These are phyloP conservation scores for Phaeotremella skinneri DNA, from an alignment of 768 basidiomycete genomes.

Conservation along the genomic window DNA sequence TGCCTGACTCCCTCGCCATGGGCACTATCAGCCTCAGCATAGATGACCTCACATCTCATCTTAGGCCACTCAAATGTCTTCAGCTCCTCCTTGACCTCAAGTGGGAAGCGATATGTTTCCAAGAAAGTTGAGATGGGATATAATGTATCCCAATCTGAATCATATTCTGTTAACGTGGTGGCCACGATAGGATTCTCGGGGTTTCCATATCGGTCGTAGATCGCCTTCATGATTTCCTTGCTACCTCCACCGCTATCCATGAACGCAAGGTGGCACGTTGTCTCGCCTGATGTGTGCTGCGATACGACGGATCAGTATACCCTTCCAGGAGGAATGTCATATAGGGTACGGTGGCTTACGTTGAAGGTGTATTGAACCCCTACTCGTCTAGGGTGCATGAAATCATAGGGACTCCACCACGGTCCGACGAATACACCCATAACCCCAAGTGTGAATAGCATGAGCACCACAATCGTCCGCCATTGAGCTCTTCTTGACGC, in stretches of 20 bases:
- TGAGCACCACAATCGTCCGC: conserved; percentile 55
- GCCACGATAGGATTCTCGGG: conserved; percentile 53
- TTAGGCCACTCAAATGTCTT: conserved; percentile 57
- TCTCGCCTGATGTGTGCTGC: conserved; percentile 69
- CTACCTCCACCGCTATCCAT: conserved; percentile 82
- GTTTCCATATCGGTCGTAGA: conserved; percentile 63
- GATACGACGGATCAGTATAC: not conserved
- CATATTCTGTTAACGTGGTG: conserved; percentile 69
- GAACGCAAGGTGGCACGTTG: conserved; percentile 73
- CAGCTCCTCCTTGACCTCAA: conserved; percentile 53
- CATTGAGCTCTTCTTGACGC: conserved; percentile 57
- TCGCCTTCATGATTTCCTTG: conserved; percentile 60
- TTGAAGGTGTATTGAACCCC: conserved; percentile 84
- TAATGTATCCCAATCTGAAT: conserved; percentile 77
- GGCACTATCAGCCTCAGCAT: conserved; percentile 56
- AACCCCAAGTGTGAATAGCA: conserved; percentile 55
- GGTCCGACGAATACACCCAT: conserved; percentile 62
- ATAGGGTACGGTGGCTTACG: conserved; percentile 57
- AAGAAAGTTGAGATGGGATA: conserved; percentile 63
- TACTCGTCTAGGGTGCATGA: conserved; percentile 79
- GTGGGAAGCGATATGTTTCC: conserved; percentile 70
- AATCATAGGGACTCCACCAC: conserved; percentile 64
- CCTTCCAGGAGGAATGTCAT: too few species aligned
- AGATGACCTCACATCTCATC: conserved; percentile 60
- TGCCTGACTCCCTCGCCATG: conserved; percentile 14